Base-by-base conservation (phyloP, 164 flowering plant species). In the Kalanchoe fedtschenkoi region DNA sequence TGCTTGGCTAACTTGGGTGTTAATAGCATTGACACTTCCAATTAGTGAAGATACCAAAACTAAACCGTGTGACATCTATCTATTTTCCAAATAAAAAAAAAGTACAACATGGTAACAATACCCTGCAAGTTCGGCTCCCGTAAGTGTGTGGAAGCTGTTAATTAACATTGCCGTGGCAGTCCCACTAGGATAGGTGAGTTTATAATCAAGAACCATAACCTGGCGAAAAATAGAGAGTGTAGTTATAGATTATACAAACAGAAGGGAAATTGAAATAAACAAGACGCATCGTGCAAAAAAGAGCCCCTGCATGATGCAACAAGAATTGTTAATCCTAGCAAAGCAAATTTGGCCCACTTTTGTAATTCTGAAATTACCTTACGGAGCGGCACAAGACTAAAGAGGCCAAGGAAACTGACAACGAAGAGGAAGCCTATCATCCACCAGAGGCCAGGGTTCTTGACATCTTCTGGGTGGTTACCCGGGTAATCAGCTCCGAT, bases 151-250 rank as follows among this genome's bases (percentile, higher is more conserved):
- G 65, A 93, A 93, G 69, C 99, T 90, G 70, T 93, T 93, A 26
- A 93, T 93, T 74, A 93, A 69, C 96, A 87, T 82, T 42, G 97
- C 99, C 19, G 99, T 93, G 43, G 97, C 99, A 34, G 99, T 93
- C 47, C 97, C 99, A 74, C 99, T 90, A 11, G 99, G 99, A 67
- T 88, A 93, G 26, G 97, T 90, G 64, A 93, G 95, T 75, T 88
- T 86, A 77, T 87, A 88, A 63, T 88, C 95, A 84, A 93, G 55
- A 55, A 90, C 88, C 97, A 90, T 90, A 60, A 90, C 84, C 98
- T 93, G 69, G 55, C 24, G 51, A 5, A 15, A 64, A 30, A 66
- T 3, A 28, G 14, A 34, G 8, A 16, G 33, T 58, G 14, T 32
- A 34, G 13, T 34, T 24, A 13, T 4, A 62, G 57, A 60, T 35